Base-by-base conservation (phyloP, 441 rosid genomes). In the Syzygium malaccense region DNA sequence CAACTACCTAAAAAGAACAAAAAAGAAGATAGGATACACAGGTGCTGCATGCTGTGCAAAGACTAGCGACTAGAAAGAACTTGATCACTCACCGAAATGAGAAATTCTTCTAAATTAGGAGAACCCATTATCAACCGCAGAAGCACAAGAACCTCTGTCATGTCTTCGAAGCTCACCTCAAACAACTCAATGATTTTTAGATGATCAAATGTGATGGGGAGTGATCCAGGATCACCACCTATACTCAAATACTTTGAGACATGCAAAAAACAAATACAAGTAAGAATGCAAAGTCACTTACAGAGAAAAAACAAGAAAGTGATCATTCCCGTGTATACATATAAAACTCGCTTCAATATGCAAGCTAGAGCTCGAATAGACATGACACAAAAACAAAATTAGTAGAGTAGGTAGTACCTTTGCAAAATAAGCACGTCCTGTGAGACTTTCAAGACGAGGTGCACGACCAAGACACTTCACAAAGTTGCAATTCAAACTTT, bases 81-180 rank as follows among this genome's bases (percentile, higher is more conserved):
- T 85, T 0, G 2, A 85, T 32, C 87, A 92, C 97, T 93, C 91
- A 98, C 99, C 66, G 99, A 97, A 86, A 97, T 93, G 86, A 88
- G 93, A 86, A 98, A 95, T 90, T 96, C 98, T 88, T 89, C 94
- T 86, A 98, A 93, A 91, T 95, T 96, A 68, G 99, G 99, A 80
- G 98, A 93, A 91, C 95, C 95, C 10, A 94, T 91, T 91, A 97
- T 93, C 97, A 98, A 90, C 86, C 94, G 97, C 91, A 98, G 97
- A 93, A 97, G 95, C 75, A 96, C 96, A 8, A 93, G 93, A 85
- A 98, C 95, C 93, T 97, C 98, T 58, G 92, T 94, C 88, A 91
- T 91, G 92, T 98, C 99, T 92, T 98, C 99, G 78, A 98, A 97
- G 89, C 98, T 95, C 86, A 98, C 98, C 95, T 97, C 96, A 93